phyloP scores from a whole-genome alignment of 2,329 filamentous ascomycete genomes.

The Lomentospora prolificans region DNA sequence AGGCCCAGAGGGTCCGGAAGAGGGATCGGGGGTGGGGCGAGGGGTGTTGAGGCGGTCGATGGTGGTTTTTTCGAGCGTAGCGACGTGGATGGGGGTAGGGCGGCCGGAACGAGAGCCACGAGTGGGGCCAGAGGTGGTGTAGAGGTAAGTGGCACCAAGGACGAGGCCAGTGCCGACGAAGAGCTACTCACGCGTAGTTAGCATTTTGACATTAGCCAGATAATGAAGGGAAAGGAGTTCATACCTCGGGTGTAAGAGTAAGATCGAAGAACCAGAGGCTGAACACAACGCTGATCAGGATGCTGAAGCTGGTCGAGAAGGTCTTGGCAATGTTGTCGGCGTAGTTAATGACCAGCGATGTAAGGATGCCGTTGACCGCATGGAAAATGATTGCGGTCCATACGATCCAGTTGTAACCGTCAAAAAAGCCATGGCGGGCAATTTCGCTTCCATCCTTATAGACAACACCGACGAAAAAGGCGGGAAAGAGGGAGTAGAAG shows the following conservation, averaged over 20 bases:
- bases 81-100: conserved; percentile 58
- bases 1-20: not conserved
- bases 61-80: conserved; percentile 66
- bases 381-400: conserved; percentile 80
- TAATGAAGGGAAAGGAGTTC: conserved; percentile 21
- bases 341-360: conserved; percentile 30
- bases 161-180: conserved; percentile 71
- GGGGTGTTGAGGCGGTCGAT: conserved; percentile 39
- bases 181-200: conserved; percentile 46
- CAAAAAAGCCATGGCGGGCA: conserved; percentile 78
- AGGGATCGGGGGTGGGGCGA: not conserved
- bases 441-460: conserved; percentile 83
- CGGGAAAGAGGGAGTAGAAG: conserved; percentile 87
- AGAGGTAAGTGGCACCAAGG: conserved; percentile 74
- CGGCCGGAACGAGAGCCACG: conserved; percentile 44
- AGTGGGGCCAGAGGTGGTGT: conserved; percentile 47
- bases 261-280: conserved; percentile 84
- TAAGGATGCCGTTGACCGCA: conserved; percentile 73
- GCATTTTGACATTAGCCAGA: conserved; percentile 1
- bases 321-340: conserved; percentile 76
- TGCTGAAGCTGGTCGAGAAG: conserved; percentile 86
- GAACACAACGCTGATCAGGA: conserved; percentile 75
- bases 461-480: conserved; percentile 75
- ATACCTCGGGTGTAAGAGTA: conserved; percentile 59
- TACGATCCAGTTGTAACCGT: conserved; percentile 86